Evolutionary conservation across 1,284 basidiomycete genomes (phyloP), one percentile per base, ranked within the genome.

Genomic region (Tremellales sp.): DNA sequence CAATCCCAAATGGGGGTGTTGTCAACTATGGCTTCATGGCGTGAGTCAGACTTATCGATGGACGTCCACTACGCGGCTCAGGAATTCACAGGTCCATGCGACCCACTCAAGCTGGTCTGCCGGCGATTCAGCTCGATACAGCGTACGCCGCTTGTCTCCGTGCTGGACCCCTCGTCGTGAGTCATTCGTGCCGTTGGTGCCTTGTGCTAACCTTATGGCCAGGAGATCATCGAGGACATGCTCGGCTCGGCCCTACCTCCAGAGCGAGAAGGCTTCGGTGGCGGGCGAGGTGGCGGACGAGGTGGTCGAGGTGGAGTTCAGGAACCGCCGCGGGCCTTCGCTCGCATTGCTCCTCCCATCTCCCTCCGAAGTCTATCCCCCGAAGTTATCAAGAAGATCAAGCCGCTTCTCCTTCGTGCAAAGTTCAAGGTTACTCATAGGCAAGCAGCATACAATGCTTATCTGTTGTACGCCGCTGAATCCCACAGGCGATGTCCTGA

Each of bases 11-110:
- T 39, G 72, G 72, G 23, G 71, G 60, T 31, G 48, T 70, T 13
- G 67, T 73, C 10, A 69, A 67, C 54, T 58, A 61, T 44, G 72
- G 72, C 3, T 74, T 74, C 61, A 60, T 64, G 31, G 71, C 73
- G 63, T 68, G 54, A 31, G 68, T 62, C 36, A 6, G 6, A 36
- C 33, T 4, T 15, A 15, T 15, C 29, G 29, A 8, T 31, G 8
- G 29, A 31, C 15, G 29, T 8, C 29, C n/a, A n/a, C n/a, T n/a
- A 31, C 33, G 15, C 6, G 15, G 15, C 33, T 6, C 4, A 36
- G 15, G 6, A 13, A n/a, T n/a, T 40, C 17, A n/a, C 41, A 68
- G 66, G 51, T 70, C 68, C 1, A 67, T 69, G 63, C 67, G 70
- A 22, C 63, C 56, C 19, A 67, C 67, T n/a, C 37, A 51, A 3